Evolutionary conservation across 1,284 basidiomycete species (phyloP).

Genomic region (Inonotus hispidus): DNA sequence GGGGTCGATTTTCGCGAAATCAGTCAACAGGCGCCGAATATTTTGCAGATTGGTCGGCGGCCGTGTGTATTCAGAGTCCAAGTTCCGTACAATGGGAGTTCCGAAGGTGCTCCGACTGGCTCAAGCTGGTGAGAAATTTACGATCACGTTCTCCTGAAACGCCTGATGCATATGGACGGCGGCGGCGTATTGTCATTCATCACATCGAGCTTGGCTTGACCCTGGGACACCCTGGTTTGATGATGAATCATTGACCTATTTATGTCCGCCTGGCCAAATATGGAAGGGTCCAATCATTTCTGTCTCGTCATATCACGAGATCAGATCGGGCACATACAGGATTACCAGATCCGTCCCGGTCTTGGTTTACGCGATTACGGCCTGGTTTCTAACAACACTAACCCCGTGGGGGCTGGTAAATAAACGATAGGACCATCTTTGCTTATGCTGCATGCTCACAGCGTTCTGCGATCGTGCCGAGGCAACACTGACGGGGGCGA

Average conservation of each 20-base stretch:
- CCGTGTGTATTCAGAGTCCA: not conserved
- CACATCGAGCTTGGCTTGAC: not conserved
- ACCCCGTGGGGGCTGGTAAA: no score
- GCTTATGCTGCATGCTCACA: no score
- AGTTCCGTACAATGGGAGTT: not conserved
- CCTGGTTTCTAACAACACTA: no score
- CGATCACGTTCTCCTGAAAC: not conserved
- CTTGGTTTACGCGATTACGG: not conserved
- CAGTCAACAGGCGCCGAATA: not conserved
- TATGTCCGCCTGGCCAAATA: not conserved
- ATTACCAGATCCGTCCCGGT: not conserved
- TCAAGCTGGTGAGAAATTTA: not conserved
- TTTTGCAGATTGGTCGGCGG: not conserved
- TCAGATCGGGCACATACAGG: not conserved
- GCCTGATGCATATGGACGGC: not conserved
- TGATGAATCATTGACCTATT: not conserved
- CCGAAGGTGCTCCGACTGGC: not conserved
- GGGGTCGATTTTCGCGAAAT: not conserved
- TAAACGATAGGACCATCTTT: no score
- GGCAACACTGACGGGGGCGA: not conserved
- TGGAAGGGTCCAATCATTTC: not conserved
- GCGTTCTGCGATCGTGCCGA: no score
- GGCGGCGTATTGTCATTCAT: not conserved
- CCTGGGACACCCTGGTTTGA: not conserved
- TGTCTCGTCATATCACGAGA: slow-evolving; percentile 20